A percentile compares a stretch with the other conserved stretches of the same genome.
These are phyloP conservation scores for Mycena capillaripes DNA, from an alignment of 768 basidiomycete species.

Conservation along the genomic window DNA sequence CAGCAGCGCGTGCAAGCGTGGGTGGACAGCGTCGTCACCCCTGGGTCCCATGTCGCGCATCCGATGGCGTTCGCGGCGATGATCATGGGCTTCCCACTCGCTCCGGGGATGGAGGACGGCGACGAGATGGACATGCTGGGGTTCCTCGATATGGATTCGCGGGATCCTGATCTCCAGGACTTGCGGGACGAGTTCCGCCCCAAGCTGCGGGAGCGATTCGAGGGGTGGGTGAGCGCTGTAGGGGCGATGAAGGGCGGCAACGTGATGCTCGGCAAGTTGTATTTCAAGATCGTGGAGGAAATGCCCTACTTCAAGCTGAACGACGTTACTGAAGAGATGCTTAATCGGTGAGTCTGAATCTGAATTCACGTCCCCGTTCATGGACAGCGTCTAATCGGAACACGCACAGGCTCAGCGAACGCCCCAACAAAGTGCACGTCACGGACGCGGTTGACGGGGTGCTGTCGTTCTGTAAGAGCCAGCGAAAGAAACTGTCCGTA, in stretches of 20 bases:
- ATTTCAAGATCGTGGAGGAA: slow-evolving; percentile 57
- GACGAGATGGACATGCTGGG: slow-evolving; percentile 62
- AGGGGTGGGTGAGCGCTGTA: slow-evolving; percentile 66
- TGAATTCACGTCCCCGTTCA: background rate
- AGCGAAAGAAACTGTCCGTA: slow-evolving; percentile 55
- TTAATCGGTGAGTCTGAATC: slow-evolving; percentile 60
- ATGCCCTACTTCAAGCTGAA: slow-evolving; percentile 70
- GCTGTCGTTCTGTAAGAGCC: slow-evolving; percentile 63
- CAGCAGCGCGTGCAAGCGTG: slow-evolving; percentile 64
- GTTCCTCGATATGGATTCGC: slow-evolving; percentile 64
- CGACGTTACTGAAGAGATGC: slow-evolving; percentile 73
- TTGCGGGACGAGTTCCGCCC: slow-evolving; percentile 74
- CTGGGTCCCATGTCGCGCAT: slow-evolving; percentile 51
- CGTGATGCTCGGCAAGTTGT: slow-evolving; percentile 55
- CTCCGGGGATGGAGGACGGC: slow-evolving; percentile 52
- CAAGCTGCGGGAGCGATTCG: slow-evolving; percentile 67
- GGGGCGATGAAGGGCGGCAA: slow-evolving; percentile 54
- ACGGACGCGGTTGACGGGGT: slow-evolving; percentile 65
- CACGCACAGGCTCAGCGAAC: slow-evolving; percentile 65
- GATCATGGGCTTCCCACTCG: slow-evolving; percentile 69
- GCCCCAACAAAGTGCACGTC: slow-evolving; percentile 67
- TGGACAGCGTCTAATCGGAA: background rate
- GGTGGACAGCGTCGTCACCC: slow-evolving; percentile 63
- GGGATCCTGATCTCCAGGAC: slow-evolving; percentile 72
- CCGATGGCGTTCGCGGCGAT: slow-evolving; percentile 76